Conservation (phyloP, 2,329 filamentous ascomycete genomes). For the Trichoderma arundinaceum region DNA sequence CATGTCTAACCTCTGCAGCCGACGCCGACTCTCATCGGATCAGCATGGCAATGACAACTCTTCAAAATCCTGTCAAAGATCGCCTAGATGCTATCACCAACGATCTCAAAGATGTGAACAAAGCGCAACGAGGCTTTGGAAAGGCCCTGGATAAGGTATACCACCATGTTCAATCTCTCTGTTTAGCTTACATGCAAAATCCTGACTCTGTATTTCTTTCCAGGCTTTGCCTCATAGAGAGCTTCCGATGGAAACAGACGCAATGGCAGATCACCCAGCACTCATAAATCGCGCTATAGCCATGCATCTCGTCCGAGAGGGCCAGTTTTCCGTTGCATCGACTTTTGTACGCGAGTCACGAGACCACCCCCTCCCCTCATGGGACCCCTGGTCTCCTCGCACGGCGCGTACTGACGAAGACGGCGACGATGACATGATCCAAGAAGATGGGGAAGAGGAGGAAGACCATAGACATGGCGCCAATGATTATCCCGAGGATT, state of each 20-base stretch:
- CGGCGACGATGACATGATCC: constrained; percentile 44
- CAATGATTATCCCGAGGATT: constrained; percentile 49
- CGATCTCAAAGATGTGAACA: constrained; percentile 82
- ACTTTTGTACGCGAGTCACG: constrained; percentile 79
- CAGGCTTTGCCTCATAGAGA: constrained; percentile 57
- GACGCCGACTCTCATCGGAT: constrained; percentile 60
- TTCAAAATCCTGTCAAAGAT: constrained; percentile 84
- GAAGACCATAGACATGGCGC: constrained; percentile 38
- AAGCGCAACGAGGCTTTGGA: constrained; percentile 80
- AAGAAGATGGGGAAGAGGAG: constrained; percentile 39
- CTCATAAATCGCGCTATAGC: constrained; percentile 92
- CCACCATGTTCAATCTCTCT: not conserved
- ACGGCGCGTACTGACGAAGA: constrained; percentile 38
- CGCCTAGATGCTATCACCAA: constrained; percentile 81
- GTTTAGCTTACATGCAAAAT: not conserved
- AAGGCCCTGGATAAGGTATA: constrained; percentile 82
- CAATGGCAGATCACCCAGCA: constrained; percentile 73
- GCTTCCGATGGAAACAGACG: constrained; percentile 79
- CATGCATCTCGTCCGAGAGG: constrained; percentile 95
- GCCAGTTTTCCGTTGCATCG: constrained; percentile 85
- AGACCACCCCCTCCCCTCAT: constrained; percentile 41
- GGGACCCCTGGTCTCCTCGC: constrained; percentile 32
- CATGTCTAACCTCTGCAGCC: constrained; percentile 34
- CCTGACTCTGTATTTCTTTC: constrained; percentile 6
- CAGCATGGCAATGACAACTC: constrained; percentile 76